Conservation (phyloP, 1,284 basidiomycete genomes). For the Sphaerobolus stellatus region DNA sequence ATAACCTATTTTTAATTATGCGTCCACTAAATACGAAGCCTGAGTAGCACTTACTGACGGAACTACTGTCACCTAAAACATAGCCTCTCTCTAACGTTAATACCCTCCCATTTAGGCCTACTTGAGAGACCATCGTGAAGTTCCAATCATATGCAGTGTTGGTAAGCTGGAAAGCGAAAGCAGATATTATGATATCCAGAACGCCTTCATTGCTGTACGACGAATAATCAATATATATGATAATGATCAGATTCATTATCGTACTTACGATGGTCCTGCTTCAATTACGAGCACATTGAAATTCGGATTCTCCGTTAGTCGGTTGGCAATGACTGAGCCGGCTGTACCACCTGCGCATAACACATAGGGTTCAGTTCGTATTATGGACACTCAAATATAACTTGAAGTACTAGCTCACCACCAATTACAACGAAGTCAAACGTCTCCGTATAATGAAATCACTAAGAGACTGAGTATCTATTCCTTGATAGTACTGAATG, state of each 20-base stretch:
- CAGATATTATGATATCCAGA: conserved; percentile 5
- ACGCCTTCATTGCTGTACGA: conserved; percentile 12
- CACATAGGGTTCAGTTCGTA: too few species aligned
- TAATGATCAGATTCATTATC: not conserved
- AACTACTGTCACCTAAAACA: conserved; percentile 33
- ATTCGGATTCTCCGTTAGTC: conserved; percentile 24
- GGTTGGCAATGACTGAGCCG: conserved; percentile 21
- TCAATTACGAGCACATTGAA: conserved; percentile 25
- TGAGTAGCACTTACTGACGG: conserved; percentile 30
- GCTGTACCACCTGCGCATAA: conserved; percentile 23
- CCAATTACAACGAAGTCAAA: conserved; percentile 19
- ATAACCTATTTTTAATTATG: conserved; percentile 2
- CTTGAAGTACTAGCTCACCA: conserved; percentile 11
- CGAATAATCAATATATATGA: too few species aligned
- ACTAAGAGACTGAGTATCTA: too few species aligned
- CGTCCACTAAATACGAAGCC: too few species aligned
- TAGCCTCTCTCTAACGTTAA: conserved; percentile 30
- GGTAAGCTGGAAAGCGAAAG: conserved; percentile 14
- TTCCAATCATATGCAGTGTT: conserved; percentile 32
- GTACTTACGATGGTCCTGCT: conserved; percentile 18
- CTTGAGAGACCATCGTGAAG: conserved; percentile 28
- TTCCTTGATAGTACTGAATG: too few species aligned
- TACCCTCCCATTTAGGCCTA: conserved; percentile 25
- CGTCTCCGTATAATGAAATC: too few species aligned
- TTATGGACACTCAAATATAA: not conserved